Evolutionary conservation across 2,329 filamentous ascomycete genomes (phyloP).

Genomic region (Fusarium sp.): DNA sequence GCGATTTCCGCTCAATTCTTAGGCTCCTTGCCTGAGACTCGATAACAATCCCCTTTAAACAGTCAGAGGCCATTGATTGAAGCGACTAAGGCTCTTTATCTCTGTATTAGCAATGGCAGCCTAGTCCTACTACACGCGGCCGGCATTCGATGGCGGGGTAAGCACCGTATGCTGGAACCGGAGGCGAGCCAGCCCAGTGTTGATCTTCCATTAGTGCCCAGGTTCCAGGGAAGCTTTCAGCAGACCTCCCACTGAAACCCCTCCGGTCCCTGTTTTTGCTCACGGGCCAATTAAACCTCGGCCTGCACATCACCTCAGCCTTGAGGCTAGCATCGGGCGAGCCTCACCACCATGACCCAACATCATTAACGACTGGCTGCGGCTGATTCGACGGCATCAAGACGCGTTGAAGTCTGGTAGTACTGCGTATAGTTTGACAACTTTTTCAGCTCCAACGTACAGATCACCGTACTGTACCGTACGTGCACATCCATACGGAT

Average conservation of each 20-base stretch:
- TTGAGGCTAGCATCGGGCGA: constrained; percentile 32
- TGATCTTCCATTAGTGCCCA: not conserved
- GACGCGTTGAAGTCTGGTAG: not conserved
- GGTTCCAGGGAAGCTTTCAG: constrained; percentile 13
- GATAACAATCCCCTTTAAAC: not conserved
- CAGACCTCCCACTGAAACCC: constrained; percentile 8
- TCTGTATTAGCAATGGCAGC: constrained; percentile 7
- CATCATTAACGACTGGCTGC: constrained; percentile 32
- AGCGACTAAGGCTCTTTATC: not conserved
- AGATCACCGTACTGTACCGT: not conserved
- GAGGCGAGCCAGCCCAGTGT: not conserved
- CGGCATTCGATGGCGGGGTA: constrained; percentile 36
- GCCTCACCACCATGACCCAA: constrained; percentile 41
- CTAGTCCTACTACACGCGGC: constrained; percentile 24
- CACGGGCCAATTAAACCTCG: constrained; percentile 20
- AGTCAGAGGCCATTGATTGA: not conserved
- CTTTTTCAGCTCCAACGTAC: not conserved
- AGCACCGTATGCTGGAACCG: constrained; percentile 1
- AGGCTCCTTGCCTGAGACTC: not conserved
- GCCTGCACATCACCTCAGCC: constrained; percentile 29
- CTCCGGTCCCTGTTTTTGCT: constrained; percentile 1
- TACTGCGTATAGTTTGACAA: not conserved
- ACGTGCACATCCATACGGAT: not conserved
- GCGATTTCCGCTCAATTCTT: not conserved
- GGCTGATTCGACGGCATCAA: constrained; percentile 21